Conservation (phyloP, 1,139 yeast species). For the Pichia sp. region DNA sequence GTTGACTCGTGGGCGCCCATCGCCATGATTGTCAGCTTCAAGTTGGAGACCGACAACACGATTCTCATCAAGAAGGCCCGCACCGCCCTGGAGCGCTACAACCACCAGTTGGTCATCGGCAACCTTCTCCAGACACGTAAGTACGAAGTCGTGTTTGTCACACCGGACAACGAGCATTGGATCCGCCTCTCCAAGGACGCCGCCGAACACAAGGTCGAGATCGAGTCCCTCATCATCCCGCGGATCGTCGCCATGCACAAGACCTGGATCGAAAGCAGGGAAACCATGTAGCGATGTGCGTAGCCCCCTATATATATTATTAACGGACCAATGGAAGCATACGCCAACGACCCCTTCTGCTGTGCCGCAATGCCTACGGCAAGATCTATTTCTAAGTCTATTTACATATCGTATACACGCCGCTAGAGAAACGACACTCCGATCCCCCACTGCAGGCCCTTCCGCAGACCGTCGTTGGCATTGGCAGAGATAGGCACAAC, state of each 20-base stretch:
- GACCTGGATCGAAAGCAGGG: conserved; percentile 47
- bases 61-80: conserved; percentile 72
- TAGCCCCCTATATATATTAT: too few relatives aligned
- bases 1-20: conserved; percentile 95
- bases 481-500: conserved; percentile 70
- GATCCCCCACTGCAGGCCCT: conserved; percentile 90
- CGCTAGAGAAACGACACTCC: conserved; percentile 75
- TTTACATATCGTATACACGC: background rate
- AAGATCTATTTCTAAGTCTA: too few relatives aligned
- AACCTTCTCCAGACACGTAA: conserved; percentile 87
- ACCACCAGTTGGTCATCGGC: conserved; percentile 93
- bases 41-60: conserved; percentile 79
- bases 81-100: conserved; percentile 76
- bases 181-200: conserved; percentile 45
- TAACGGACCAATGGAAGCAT: too few relatives aligned
- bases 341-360: too few relatives aligned
- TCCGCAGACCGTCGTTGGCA: conserved; percentile 62
- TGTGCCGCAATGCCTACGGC: too few relatives aligned
- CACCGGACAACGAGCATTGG: conserved; percentile 49
- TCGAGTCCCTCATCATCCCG: conserved; percentile 77
- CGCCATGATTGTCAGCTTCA: conserved; percentile 92
- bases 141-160: conserved; percentile 81
- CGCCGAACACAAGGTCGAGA: conserved; percentile 42
- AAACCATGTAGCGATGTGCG: background rate
- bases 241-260: conserved; percentile 60